phyloP scores from a whole-genome alignment of 2,329 filamentous ascomycete genomes.

The Rachicladosporium sp. region DNA sequence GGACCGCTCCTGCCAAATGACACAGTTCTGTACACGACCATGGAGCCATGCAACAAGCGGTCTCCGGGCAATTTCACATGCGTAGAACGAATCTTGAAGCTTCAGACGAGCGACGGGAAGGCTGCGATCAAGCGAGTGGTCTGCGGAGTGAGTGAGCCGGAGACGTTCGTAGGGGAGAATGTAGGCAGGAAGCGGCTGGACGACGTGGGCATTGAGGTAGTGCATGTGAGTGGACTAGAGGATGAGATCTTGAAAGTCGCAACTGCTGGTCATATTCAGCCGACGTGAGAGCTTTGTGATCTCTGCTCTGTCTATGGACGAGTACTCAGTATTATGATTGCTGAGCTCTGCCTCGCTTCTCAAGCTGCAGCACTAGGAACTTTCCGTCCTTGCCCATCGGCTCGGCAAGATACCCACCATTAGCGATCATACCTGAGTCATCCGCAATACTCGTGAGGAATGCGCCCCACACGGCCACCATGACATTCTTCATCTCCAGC shows the following conservation, averaged over 20 bases:
- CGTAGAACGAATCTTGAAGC: constrained; percentile 59
- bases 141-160: constrained; percentile 77
- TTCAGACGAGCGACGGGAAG: constrained; percentile 34
- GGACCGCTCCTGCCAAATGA: constrained; percentile 39
- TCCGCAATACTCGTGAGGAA: constrained; percentile 31
- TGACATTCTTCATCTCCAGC: constrained; percentile 57
- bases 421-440: constrained; percentile 31
- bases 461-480: constrained; percentile 59
- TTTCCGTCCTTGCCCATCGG: constrained; percentile 27
- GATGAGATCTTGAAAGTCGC: constrained; percentile 70
- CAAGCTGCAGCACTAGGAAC: constrained; percentile 15
- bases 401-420: constrained; percentile 36
- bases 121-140: constrained; percentile 64
- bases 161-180: constrained; percentile 78
- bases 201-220: constrained; percentile 59
- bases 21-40: constrained; percentile 72
- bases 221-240: constrained; percentile 64
- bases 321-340: too few relatives aligned
- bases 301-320: too few relatives aligned
- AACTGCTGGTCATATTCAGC: constrained; percentile 57
- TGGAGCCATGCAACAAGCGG: constrained; percentile 70
- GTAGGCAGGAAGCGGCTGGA: constrained; percentile 59
- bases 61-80: constrained; percentile 66
- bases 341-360: not conserved
- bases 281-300: too few relatives aligned